Percentiles rank a stretch among this genome's conserved stretches.
Conservation (phyloP, 345 rosid genomes). For the Corchorus capsularis region DNA sequence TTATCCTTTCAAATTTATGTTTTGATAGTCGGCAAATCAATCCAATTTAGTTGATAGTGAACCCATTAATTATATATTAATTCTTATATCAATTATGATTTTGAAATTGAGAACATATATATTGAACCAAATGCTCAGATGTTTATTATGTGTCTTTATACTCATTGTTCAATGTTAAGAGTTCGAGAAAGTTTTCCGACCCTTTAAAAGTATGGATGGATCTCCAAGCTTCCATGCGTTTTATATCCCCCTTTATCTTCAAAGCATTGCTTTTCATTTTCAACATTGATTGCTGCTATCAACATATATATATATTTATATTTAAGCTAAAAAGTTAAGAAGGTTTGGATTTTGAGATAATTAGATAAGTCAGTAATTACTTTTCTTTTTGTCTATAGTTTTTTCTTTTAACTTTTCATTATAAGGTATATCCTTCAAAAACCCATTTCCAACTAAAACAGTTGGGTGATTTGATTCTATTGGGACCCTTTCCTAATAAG, state of each 20-base stretch:
- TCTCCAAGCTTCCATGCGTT: neutral
- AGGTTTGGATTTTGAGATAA: neutral
- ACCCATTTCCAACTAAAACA: constrained; percentile 17
- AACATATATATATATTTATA: too few species aligned
- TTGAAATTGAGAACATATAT: neutral
- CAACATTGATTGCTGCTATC: neutral
- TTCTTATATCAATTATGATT: neutral
- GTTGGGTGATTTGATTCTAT: constrained; percentile 26
- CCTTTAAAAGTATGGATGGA: neutral
- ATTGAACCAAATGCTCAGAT: neutral
- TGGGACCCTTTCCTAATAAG: constrained; percentile 25
- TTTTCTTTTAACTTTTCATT: too few species aligned
- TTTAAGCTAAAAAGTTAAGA: neutral
- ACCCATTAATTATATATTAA: neutral
- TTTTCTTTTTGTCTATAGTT: neutral
- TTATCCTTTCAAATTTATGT: too few species aligned
- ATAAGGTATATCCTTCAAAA: constrained; percentile 14
- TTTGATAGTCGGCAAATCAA: neutral
- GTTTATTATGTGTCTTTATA: neutral
- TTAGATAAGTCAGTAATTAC: neutral
- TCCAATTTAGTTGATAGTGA: neutral
- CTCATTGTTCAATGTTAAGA: neutral
- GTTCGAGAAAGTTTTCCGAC: neutral
- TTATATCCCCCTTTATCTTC: neutral
- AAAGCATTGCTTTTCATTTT: neutral